Evolutionary conservation across 202 grass and related monocot species (phyloP).

Genomic region (Brachypodium distachyon): DNA sequence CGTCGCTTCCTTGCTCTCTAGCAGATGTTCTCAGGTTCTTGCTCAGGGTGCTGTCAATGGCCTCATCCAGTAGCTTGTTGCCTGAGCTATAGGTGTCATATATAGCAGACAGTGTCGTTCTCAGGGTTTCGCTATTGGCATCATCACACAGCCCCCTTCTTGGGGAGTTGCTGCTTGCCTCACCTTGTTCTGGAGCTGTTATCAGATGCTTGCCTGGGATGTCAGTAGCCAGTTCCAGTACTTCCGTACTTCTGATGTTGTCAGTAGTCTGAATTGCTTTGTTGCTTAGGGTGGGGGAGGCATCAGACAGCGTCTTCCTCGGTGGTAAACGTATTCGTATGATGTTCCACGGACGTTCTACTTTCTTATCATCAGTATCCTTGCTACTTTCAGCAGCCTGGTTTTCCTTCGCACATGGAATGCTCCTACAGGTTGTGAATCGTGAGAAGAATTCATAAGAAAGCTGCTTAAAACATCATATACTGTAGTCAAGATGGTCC

Average conservation of each 20-base stretch:
- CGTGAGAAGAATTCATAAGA: neutral
- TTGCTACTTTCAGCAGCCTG: slow-evolving; percentile 21
- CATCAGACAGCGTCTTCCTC: slow-evolving; percentile 4
- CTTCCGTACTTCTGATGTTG: neutral
- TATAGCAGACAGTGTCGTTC: neutral
- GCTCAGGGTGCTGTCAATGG: neutral
- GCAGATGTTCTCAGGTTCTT: neutral
- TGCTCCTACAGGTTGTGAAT: slow-evolving; percentile 13
- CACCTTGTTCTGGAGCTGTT: neutral
- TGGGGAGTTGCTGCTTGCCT: neutral
- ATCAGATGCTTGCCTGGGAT: neutral
- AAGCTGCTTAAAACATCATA: neutral
- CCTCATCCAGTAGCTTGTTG: neutral
- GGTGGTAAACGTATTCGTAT: slow-evolving; percentile 26
- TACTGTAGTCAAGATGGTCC: neutral
- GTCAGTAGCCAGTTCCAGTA: neutral
- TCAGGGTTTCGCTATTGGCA: neutral
- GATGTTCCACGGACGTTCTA: slow-evolving; percentile 1
- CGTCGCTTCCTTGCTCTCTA: neutral
- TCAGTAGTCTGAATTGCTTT: neutral
- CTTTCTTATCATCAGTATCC: neutral
- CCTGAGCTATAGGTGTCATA: neutral
- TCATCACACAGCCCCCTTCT: neutral
- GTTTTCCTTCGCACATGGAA: neutral
- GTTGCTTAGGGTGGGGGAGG: neutral